A percentile compares a stretch with the other conserved stretches of the same genome.
phyloP scores from a whole-genome alignment of 257 asterid species.

The Capsicum rhomboideum region DNA sequence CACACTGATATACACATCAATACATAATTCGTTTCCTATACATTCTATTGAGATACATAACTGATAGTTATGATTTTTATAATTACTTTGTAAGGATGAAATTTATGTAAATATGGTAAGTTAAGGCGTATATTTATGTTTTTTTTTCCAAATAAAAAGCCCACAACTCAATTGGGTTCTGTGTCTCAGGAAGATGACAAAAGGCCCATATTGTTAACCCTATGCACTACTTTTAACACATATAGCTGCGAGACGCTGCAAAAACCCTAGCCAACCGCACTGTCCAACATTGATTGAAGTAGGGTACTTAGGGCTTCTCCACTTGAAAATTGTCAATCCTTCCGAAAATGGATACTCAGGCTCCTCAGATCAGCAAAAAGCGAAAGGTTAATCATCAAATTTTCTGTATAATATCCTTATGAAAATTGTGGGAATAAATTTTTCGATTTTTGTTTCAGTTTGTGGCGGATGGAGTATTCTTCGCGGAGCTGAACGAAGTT shows the following conservation, averaged over 20 bases:
- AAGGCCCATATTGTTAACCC: not conserved
- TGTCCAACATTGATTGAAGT: not conserved
- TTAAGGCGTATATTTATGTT: no score
- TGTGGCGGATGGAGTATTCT: not conserved
- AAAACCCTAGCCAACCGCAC: not conserved
- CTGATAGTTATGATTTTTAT: no score
- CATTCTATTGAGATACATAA: no score
- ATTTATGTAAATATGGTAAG: no score
- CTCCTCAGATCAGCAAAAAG: not conserved
- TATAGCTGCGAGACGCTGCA: not conserved
- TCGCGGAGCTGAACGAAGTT: not conserved
- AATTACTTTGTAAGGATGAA: no score
- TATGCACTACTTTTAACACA: not conserved
- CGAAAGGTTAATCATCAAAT: not conserved
- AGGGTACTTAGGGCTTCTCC: not conserved
- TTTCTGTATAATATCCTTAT: not conserved
- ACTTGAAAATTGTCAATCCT: not conserved
- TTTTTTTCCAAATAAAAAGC: not conserved
- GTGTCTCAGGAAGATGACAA: no score
- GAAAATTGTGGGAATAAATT: not conserved
- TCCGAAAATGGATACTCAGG: not conserved
- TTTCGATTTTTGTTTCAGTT: not conserved
- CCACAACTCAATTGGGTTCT: not conserved
- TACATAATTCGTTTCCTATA: no score
- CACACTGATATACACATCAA: no score